These are phyloP conservation scores for Citrullus colocynthis DNA, from an alignment of 306 rosid species.

Conservation along the genomic window DNA sequence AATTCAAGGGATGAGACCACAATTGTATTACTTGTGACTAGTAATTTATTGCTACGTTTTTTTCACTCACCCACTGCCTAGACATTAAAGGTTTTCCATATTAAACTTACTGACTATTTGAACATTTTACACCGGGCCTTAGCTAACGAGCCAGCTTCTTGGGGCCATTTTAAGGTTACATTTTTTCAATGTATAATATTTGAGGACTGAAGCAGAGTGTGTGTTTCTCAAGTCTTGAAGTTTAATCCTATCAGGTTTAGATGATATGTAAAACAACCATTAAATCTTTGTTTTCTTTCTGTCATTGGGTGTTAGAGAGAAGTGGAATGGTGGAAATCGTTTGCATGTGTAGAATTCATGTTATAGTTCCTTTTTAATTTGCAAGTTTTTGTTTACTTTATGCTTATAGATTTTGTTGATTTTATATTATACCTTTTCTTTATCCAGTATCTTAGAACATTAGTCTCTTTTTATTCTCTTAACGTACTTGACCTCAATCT, in stretches of 20 bases:
- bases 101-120: no score
- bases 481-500: no score
- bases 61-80: not conserved
- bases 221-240: not conserved
- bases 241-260: not conserved
- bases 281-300: not conserved
- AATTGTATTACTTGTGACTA: not conserved
- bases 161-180: not conserved
- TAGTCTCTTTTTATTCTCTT: no score
- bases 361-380: no score
- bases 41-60: not conserved
- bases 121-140: not conserved
- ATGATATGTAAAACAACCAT: not conserved
- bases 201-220: not conserved
- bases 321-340: not conserved
- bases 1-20: slow-evolving; percentile 46
- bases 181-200: not conserved
- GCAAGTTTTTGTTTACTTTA: no score
- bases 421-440: no score
- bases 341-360: not conserved
- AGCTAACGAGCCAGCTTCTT: no score
- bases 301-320: not conserved
- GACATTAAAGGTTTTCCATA: not conserved
- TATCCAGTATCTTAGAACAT: no score
- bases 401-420: no score